Evolutionary conservation across 2,329 filamentous ascomycete genomes (phyloP).

Genomic region (Pezicula carpinea): DNA sequence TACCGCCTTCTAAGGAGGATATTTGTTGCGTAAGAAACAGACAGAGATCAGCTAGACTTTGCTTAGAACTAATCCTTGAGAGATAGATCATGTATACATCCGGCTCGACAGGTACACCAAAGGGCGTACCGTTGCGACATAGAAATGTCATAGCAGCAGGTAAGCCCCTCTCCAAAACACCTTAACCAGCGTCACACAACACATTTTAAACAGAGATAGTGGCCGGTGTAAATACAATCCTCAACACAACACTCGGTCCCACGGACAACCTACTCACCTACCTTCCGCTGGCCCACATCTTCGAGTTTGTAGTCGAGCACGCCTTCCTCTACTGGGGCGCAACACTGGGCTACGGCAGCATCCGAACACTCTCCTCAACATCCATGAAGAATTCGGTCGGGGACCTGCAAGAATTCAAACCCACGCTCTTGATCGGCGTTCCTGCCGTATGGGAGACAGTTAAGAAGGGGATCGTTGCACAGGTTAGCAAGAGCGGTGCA

Average conservation of each 20-base stretch:
- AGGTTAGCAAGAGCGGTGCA: constrained; percentile 64
- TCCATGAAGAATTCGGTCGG: constrained; percentile 87
- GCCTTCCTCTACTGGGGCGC: constrained; percentile 82
- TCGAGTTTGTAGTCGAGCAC: constrained; percentile 95
- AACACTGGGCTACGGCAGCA: constrained; percentile 87
- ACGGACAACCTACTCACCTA: constrained; percentile 82
- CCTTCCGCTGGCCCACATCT: constrained; percentile 88
- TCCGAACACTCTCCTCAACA: constrained; percentile 78
- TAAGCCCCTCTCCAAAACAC: constrained; percentile 35
- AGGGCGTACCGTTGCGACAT: constrained; percentile 83
- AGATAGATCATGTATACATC: constrained; percentile 85
- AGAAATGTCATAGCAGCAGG: constrained; percentile 75
- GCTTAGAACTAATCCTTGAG: no score
- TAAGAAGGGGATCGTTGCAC: constrained; percentile 83
- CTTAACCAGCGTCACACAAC: not conserved
- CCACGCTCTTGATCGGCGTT: constrained; percentile 87
- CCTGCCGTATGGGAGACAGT: constrained; percentile 96
- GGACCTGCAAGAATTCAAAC: constrained; percentile 86
- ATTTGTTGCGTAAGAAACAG: no score
- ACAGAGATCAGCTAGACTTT: no score
- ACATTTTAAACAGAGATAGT: constrained; percentile 40
- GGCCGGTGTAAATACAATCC: constrained; percentile 72
- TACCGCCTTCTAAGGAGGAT: constrained; percentile 70
- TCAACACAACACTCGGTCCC: constrained; percentile 72
- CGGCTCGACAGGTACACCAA: constrained; percentile 82